A percentile compares a stretch with the other conserved stretches of the same genome.
These are phyloP conservation scores for Astrocystis sublimbata DNA, from an alignment of 495 filamentous ascomycete genomes.

Conservation along the genomic window DNA sequence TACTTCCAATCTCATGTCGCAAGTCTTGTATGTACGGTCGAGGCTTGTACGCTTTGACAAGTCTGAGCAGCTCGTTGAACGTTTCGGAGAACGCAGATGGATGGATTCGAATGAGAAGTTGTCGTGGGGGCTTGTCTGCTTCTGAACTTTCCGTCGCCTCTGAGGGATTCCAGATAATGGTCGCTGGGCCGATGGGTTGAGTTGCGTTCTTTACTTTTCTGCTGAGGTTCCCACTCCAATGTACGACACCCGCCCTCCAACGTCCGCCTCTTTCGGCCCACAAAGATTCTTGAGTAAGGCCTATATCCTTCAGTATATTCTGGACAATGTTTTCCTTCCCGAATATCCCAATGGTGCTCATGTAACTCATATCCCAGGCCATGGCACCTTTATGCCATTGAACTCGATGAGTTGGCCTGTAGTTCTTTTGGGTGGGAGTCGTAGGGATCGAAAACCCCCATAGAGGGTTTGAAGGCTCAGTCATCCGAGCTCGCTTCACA, in stretches of 20 bases:
- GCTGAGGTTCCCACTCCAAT: conserved; percentile 64
- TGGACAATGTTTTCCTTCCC: conserved; percentile 64
- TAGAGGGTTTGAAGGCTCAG: conserved; percentile 69
- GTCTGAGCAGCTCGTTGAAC: conserved; percentile 73
- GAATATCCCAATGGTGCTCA: conserved; percentile 79
- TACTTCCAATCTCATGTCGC: conserved; percentile 91
- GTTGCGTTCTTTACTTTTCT: conserved; percentile 56
- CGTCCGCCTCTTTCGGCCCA: conserved; percentile 65
- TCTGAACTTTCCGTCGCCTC: conserved; percentile 23
- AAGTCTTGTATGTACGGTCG: conserved; percentile 81
- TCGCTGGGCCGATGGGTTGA: conserved; percentile 72
- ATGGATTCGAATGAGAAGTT: conserved; percentile 76
- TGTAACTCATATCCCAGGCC: conserved; percentile 96
- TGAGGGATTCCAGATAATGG: conserved; percentile 66
- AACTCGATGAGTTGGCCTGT: conserved; percentile 85
- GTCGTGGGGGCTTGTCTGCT: conserved; percentile 50
- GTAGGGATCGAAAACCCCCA: conserved; percentile 89
- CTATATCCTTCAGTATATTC: conserved; percentile 63
- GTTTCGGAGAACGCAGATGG: conserved; percentile 84
- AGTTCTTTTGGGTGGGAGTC: conserved; percentile 84
- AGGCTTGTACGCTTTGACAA: conserved; percentile 71
- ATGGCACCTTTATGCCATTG: conserved; percentile 57
- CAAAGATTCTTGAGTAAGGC: conserved; percentile 57
- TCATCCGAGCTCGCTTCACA: conserved; percentile 88
- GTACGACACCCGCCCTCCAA: conserved; percentile 73